These are phyloP conservation scores for Hemerocallis citrina DNA, from an alignment of 106 monocot genomes.

Conservation along the genomic window DNA sequence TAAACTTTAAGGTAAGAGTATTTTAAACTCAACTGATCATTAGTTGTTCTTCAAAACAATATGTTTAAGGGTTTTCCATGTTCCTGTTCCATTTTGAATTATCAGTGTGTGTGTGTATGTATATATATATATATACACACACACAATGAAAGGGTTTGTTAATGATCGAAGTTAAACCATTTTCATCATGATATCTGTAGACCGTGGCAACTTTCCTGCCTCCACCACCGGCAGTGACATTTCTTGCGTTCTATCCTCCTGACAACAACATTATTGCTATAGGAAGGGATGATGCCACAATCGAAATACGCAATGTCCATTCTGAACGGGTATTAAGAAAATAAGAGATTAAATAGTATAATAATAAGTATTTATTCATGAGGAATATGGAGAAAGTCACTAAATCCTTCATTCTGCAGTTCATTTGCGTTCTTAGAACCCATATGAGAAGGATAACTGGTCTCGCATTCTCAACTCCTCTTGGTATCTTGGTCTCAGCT, in stretches of 20 bases:
- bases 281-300: constrained; percentile 84
- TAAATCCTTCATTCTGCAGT: constrained; percentile 20
- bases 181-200: constrained; percentile 18
- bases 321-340: constrained; percentile 47
- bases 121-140: background rate
- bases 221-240: no score
- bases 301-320: constrained; percentile 74
- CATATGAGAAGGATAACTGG: constrained; percentile 73
- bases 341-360: background rate
- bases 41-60: no score
- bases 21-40: no score
- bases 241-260: constrained; percentile 87
- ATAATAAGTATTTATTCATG: background rate
- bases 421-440: constrained; percentile 61
- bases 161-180: no score
- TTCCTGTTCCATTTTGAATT: background rate
- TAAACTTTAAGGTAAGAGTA: constrained; percentile 75
- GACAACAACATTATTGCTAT: constrained; percentile 88
- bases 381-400: no score
- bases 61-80: no score
- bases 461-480: constrained; percentile 60
- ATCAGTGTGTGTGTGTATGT: no score
- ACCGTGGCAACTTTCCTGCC: constrained; percentile 82
- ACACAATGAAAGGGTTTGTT: background rate
- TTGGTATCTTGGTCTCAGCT: constrained; percentile 66